A percentile compares a stretch with the other conserved stretches of the same genome.
phyloP scores from a whole-genome alignment of 441 rosid species.

The Gossypium trilobum region DNA sequence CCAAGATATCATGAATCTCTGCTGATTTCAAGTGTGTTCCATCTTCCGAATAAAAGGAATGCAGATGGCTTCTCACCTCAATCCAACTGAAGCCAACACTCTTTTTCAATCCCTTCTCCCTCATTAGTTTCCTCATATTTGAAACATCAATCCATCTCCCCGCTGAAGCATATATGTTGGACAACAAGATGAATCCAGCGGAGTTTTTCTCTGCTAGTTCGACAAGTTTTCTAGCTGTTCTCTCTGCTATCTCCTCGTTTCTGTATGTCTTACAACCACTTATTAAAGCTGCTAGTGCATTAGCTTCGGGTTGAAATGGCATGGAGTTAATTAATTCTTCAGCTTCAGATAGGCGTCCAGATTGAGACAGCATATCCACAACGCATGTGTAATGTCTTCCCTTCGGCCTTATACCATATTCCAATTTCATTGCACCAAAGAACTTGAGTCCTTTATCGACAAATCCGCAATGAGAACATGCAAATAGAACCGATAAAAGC shows the following conservation, averaged over 20 bases:
- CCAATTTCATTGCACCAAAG: constrained; percentile 35
- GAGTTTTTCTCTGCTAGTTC: constrained; percentile 29
- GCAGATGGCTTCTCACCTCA: constrained; percentile 36
- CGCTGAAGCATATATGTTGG: constrained; percentile 48
- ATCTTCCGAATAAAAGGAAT: constrained; percentile 39
- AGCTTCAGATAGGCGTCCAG: constrained; percentile 47
- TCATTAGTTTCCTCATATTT: constrained; percentile 43
- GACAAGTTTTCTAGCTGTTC: constrained; percentile 35
- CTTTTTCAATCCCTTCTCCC: constrained; percentile 46
- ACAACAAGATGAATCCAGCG: constrained; percentile 37
- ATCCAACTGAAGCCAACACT: constrained; percentile 50
- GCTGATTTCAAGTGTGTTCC: constrained; percentile 26
- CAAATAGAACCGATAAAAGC: constrained; percentile 46
- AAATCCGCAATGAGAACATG: constrained; percentile 54
- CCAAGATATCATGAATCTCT: constrained; percentile 31
- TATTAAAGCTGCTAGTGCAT: constrained; percentile 43
- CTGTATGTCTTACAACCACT: constrained; percentile 42
- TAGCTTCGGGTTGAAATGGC: constrained; percentile 44
- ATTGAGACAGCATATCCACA: constrained; percentile 55
- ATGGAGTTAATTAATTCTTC: constrained; percentile 42
- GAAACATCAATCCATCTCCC: constrained; percentile 48
- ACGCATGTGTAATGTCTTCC: constrained; percentile 44
- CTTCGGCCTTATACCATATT: constrained; percentile 35
- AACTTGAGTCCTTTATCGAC: constrained; percentile 41
- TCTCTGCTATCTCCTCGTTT: constrained; percentile 39